A percentile compares a stretch with the other conserved stretches of the same genome.
Evolutionary conservation across 2,329 filamentous ascomycete species (phyloP).

Genomic region (Diaporthe vaccinii): DNA sequence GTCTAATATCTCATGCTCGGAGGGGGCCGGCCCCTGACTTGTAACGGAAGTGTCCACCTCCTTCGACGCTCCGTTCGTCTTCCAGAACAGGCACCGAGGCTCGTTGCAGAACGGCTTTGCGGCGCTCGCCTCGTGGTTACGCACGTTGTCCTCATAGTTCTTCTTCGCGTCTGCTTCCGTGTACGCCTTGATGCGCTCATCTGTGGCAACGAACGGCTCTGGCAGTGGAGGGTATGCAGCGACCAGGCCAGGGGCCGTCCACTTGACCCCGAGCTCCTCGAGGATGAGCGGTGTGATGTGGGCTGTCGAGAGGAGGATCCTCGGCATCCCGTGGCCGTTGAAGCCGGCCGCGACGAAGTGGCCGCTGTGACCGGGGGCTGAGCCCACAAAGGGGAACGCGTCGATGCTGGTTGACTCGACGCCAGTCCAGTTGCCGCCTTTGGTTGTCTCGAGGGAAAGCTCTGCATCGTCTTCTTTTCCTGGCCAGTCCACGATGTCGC

Average conservation of each 20-base stretch:
- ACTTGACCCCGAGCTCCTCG: constrained; percentile 42
- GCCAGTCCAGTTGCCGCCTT: constrained; percentile 50
- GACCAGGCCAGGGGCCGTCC: constrained; percentile 43
- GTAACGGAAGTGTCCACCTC: not conserved
- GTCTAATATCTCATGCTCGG: not conserved
- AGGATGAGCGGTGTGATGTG: constrained; percentile 47
- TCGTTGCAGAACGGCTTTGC: constrained; percentile 43
- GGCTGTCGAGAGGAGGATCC: constrained; percentile 49
- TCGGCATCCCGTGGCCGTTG: constrained; percentile 50
- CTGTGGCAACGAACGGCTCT: constrained; percentile 47
- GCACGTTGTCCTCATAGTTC: constrained; percentile 32
- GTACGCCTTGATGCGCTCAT: constrained; percentile 45
- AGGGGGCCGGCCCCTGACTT: not conserved
- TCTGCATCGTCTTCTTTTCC: constrained; percentile 42
- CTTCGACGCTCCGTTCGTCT: not conserved
- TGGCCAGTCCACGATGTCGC: constrained; percentile 47
- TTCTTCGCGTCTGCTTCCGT: constrained; percentile 40
- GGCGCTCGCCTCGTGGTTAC: constrained; percentile 39
- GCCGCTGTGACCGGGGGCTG: constrained; percentile 44
- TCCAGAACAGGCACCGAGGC: constrained; percentile 25
- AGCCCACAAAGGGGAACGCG: constrained; percentile 46
- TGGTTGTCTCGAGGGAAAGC: constrained; percentile 37
- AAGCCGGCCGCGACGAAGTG: constrained; percentile 48
- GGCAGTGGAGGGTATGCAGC: constrained; percentile 47
- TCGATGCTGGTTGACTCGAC: constrained; percentile 42